phyloP scores from a whole-genome alignment of 1,284 basidiomycete genomes.

The Cryptococcus sp. region DNA sequence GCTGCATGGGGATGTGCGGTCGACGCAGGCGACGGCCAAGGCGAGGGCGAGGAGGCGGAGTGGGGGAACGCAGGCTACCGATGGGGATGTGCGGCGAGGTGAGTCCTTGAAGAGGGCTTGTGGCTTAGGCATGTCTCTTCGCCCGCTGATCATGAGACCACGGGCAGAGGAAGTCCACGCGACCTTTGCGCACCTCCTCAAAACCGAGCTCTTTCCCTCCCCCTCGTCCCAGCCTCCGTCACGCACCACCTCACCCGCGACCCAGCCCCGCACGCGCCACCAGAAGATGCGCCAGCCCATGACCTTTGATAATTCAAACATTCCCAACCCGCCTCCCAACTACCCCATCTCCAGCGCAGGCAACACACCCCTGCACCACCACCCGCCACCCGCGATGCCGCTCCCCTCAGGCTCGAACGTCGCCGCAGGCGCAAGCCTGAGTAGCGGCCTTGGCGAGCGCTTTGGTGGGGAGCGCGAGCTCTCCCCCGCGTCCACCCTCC shows the following conservation, averaged over 20 bases:
- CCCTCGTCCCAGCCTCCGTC: conserved; percentile 25
- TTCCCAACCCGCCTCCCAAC: conserved; percentile 24
- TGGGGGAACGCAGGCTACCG: conserved; percentile 35
- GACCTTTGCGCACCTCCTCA: conserved; percentile 55
- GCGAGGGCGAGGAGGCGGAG: conserved; percentile 41
- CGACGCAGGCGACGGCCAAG: conserved; percentile 32
- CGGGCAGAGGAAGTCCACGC: conserved; percentile 54
- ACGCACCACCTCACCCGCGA: conserved; percentile 20
- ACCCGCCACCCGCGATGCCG: conserved; percentile 39
- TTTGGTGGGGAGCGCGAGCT: conserved; percentile 30
- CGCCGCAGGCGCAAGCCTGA: not conserved
- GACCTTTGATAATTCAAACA: conserved; percentile 33
- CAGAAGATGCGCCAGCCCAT: conserved; percentile 33
- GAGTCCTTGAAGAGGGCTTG: conserved; percentile 13
- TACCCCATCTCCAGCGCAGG: conserved; percentile 39
- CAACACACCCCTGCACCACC: conserved; percentile 43
- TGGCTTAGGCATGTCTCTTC: conserved; percentile 1
- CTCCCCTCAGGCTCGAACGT: not conserved
- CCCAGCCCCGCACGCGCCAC: conserved; percentile 25
- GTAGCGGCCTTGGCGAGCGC: conserved; percentile 21
- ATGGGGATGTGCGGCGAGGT: conserved; percentile 51
- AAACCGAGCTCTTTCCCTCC: conserved; percentile 54
- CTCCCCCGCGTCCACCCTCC: conserved; percentile 43
- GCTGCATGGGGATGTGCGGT: conserved; percentile 24
- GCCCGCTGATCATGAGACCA: too few relatives aligned